These are phyloP conservation scores for Amanita muscaria DNA, from an alignment of 768 basidiomycete species.

Conservation along the genomic window DNA sequence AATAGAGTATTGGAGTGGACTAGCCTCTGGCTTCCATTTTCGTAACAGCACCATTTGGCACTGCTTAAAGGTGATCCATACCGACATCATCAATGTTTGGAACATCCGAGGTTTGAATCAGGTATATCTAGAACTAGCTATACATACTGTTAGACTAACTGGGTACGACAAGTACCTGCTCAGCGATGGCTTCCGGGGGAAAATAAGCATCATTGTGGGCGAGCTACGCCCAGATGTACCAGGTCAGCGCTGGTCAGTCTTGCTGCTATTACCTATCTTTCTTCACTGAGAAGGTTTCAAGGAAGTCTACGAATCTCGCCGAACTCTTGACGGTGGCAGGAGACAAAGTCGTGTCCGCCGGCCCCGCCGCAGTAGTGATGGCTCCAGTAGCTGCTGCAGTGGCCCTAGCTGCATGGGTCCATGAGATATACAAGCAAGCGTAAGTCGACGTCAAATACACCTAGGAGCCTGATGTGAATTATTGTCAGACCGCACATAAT, in stretches of 20 bases:
- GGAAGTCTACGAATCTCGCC: too few relatives aligned
- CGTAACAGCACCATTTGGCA: neutral
- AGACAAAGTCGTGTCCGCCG: too few relatives aligned
- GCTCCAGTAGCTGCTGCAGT: too few relatives aligned
- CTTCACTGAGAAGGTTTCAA: too few relatives aligned
- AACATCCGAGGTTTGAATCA: neutral
- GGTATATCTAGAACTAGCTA: neutral
- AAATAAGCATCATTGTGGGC: neutral
- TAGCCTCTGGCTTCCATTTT: neutral
- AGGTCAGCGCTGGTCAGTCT: neutral
- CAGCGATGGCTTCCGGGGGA: neutral
- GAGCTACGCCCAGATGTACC: neutral
- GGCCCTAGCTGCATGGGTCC: too few relatives aligned
- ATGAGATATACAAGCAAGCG: neutral
- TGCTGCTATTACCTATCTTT: neutral
- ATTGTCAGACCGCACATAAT: neutral
- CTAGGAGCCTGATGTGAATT: too few relatives aligned
- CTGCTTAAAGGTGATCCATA: neutral
- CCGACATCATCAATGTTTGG: slow-evolving; percentile 1
- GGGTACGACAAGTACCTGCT: neutral
- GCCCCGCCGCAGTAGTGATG: too few relatives aligned
- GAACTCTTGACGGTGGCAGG: neutral
- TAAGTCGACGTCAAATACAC: neutral
- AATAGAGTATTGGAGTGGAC: neutral
- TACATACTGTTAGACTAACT: too few relatives aligned